Base-by-base conservation (phyloP, 1,284 basidiomycete species). In the Moesziomyces sp. region DNA sequence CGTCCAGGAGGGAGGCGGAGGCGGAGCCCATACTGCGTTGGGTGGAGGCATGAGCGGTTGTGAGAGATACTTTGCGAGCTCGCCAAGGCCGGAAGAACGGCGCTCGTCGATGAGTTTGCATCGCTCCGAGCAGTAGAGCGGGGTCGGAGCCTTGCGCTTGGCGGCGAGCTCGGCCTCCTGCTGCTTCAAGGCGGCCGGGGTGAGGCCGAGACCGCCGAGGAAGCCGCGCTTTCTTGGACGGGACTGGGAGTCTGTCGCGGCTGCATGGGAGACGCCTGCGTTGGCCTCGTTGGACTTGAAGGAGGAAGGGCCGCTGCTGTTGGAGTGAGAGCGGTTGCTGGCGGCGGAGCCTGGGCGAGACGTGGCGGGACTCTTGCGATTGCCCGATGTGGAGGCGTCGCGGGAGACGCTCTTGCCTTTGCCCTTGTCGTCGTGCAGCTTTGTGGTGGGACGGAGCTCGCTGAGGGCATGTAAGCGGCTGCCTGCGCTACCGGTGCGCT, bases 71-170 rank as follows among this genome's bases (percentile, higher is more conserved):
- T 76, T 60, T 6, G 65, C 44, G 19, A 79, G 59, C 45, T 79
- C 74, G 40, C 70, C 74, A 3, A 78, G 63, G 5, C 76, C 78
- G 13, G 71, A 65, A 5, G 70, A 64, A 19, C 74, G 74, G 42
- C 78, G 68, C 51, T 78, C 67, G 48, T 80, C 79, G 48, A 80
- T 80, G 26, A 63, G 26, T 9, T 77, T 73, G 45, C 79, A 80
- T 54, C 79, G 70, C 47, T 80, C 77, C 16, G 79, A 80, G 54
- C 79, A 80, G 59, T 79, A 80, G 51, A 80, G 72, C 3, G 75
- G 76, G 2, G 73, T 52, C 4, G 69, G 70, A 18, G 70, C 66
- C 54, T 65, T 77, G 49, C 56, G 63, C 55, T 63, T 74, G 33
- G 57, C 59, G 47, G 64, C 53, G 11, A 75, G 64, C 55, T 63